A percentile compares a stretch with the other conserved stretches of the same genome.
Evolutionary conservation across 2,329 filamentous ascomycete species (phyloP).

Genomic region (Sporothrix schenckii): DNA sequence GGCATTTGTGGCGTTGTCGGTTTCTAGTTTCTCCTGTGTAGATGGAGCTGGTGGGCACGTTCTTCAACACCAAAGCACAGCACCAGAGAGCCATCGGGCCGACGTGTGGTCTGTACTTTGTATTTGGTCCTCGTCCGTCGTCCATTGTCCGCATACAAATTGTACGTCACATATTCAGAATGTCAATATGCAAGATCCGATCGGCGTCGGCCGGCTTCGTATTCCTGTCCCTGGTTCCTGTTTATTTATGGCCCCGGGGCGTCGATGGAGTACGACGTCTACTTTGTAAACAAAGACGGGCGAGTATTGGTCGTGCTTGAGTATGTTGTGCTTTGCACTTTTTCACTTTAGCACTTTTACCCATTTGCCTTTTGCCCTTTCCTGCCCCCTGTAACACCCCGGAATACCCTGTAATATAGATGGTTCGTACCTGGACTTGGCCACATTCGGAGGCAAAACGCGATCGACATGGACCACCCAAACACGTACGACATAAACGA

Average conservation of each 20-base stretch:
- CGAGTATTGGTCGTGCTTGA: background rate
- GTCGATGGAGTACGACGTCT: background rate
- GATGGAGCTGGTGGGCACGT: background rate
- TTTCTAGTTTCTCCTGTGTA: background rate
- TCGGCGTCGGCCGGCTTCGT: slow-evolving; percentile 2
- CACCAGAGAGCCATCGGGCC: too few relatives aligned
- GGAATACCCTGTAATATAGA: too few relatives aligned
- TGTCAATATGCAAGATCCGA: slow-evolving; percentile 14
- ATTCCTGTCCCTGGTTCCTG: slow-evolving; percentile 3
- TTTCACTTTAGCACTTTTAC: background rate
- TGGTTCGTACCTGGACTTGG: background rate
- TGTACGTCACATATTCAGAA: background rate
- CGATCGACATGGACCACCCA: background rate
- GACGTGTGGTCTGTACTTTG: too few relatives aligned
- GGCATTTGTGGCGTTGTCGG: background rate
- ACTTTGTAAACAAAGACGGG: background rate
- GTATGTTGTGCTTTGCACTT: background rate
- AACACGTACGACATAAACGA: background rate
- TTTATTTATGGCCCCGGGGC: background rate
- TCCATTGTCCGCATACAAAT: too few relatives aligned
- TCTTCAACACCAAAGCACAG: background rate
- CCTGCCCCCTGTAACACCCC: too few relatives aligned
- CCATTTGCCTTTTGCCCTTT: background rate
- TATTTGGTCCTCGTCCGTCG: background rate
- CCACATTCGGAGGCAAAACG: slow-evolving; percentile 1